Base-by-base conservation (phyloP, 805 yeast genomes). In the Myxozyma neotropica region DNA sequence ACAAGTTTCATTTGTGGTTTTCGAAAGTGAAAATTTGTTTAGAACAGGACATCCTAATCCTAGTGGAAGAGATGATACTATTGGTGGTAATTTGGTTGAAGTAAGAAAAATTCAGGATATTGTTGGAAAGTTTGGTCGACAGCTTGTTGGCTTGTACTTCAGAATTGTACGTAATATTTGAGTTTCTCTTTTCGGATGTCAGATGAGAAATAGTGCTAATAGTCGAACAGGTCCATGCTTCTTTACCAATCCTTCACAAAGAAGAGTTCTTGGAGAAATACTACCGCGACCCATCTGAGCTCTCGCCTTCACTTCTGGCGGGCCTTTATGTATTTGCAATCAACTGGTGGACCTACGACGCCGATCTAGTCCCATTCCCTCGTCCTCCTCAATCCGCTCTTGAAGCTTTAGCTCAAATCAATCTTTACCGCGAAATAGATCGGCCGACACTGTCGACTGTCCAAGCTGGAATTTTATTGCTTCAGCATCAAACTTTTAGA, bases 401-500 rank as follows among this genome's bases (percentile, higher is more conserved):
- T 12, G 68, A 68, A 47, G 64, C 66, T 2, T 52, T 67, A 12
- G 65, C 66, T 4, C 57, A 51, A 42, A 55, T 48, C 19, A 57
- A 57, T 24, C 60, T 68, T 24, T 51, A 58, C 21, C 61, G 68
- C n/a, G 71, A 68, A 57, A 59, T 68, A 17, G 66, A 58, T 27
- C 63, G 66, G 77, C 59, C 73, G 1, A 74, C 74, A 40, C 64
- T 74, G 21, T 72, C 77, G 4, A 73, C 75, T 1, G 69, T 77
- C 19, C 81, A 78, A 63, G 78, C 77, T 0, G 73, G 78, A 3
- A 61, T 78, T 27, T 63, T 78, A 27, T 60, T 78, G 69, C 78
- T 59, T 77, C 83, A 68, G 63, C 85, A 84, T 73, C 83, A 63
- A 53, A 61, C 66, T n/a, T 62, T 63, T 42, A 62, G 66, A 21